Evolutionary conservation across 768 basidiomycete species (phyloP).

Genomic region (Amanita pseudoporphyria): DNA sequence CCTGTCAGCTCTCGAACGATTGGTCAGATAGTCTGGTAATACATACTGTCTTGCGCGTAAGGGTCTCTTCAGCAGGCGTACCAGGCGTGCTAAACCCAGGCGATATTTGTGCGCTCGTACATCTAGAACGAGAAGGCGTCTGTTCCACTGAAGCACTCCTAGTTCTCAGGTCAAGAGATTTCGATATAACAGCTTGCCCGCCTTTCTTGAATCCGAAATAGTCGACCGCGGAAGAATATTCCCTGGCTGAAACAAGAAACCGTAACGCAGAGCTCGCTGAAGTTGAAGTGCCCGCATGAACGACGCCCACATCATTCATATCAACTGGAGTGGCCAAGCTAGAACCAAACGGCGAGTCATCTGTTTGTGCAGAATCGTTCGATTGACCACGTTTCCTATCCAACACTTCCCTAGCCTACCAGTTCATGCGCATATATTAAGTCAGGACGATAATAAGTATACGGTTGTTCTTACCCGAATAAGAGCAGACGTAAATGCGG

Average conservation of each 20-base stretch:
- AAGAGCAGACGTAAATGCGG: neutral
- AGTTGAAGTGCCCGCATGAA: conserved; percentile 6
- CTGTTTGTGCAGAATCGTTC: conserved; percentile 27
- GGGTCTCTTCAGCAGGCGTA: neutral
- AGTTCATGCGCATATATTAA: neutral
- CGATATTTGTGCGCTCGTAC: neutral
- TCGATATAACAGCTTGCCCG: neutral
- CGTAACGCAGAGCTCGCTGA: conserved; percentile 5
- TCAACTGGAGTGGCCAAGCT: conserved; percentile 32
- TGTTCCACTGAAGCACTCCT: neutral
- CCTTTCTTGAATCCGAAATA: conserved; percentile 5
- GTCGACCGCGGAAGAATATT: neutral
- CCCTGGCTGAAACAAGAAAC: neutral
- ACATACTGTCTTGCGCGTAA: conserved; percentile 1
- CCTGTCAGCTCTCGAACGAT: no score
- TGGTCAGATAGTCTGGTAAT: no score
- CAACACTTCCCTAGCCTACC: neutral
- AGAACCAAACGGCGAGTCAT: conserved; percentile 33
- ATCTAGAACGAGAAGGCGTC: neutral
- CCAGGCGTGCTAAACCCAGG: neutral
- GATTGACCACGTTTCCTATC: conserved; percentile 12
- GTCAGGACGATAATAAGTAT: neutral
- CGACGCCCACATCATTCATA: conserved; percentile 2
- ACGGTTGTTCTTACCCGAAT: neutral
- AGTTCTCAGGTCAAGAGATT: neutral